phyloP scores from a whole-genome alignment of 164 flowering plant genomes.

The Berberis vulgaris region DNA sequence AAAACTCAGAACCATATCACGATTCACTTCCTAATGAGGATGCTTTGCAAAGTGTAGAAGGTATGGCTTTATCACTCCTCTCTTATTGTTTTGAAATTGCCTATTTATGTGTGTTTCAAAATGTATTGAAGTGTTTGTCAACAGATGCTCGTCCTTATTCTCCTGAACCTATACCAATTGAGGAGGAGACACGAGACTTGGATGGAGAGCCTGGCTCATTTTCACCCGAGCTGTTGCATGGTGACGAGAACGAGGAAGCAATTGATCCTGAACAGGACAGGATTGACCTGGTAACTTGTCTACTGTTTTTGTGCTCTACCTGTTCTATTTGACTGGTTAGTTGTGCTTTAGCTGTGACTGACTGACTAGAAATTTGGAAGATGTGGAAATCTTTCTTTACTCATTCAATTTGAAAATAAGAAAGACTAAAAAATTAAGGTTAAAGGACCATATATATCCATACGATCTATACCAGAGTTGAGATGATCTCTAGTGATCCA shows the following conservation, averaged over 20 bases:
- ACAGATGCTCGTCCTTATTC: constrained; percentile 40
- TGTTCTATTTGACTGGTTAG: too few relatives aligned
- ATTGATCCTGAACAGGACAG: constrained; percentile 87
- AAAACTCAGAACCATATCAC: constrained; percentile 23
- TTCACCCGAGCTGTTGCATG: constrained; percentile 77
- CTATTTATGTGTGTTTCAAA: neutral
- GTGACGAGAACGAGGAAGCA: constrained; percentile 77
- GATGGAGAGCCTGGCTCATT: constrained; percentile 81
- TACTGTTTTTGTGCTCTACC: neutral
- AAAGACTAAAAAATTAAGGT: too few relatives aligned
- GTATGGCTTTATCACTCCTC: constrained; percentile 17
- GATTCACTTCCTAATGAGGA: constrained; percentile 28
- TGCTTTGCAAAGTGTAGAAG: constrained; percentile 29
- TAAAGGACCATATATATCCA: too few relatives aligned
- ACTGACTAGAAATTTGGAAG: too few relatives aligned
- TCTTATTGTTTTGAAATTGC: neutral
- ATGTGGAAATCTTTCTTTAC: too few relatives aligned
- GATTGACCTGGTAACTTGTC: constrained; percentile 50
- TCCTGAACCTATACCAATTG: constrained; percentile 32
- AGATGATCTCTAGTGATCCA: too few relatives aligned
- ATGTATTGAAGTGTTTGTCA: constrained; percentile 7
- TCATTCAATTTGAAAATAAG: too few relatives aligned
- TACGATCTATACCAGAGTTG: too few relatives aligned
- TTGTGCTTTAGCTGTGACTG: neutral
- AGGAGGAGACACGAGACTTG: constrained; percentile 36